Evolutionary conservation across 139 green algal genomes (phyloP).

Genomic region (Yamagishiella unicocca): DNA sequence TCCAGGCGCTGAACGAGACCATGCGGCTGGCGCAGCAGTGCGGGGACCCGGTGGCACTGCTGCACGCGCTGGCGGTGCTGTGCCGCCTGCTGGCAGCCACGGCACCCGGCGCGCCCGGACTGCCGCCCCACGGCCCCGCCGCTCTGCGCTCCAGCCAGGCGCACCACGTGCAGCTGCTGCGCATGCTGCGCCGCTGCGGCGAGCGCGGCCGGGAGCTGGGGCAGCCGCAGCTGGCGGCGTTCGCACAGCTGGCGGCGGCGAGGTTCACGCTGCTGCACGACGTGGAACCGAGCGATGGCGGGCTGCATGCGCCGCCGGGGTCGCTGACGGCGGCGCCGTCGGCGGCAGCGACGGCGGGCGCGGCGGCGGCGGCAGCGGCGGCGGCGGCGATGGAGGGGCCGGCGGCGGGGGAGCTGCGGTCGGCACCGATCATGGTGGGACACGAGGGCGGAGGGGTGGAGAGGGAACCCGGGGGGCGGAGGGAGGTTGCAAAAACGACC

Average conservation of each 20-base stretch:
- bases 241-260: slow-evolving; percentile 63
- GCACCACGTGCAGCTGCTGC: slow-evolving; percentile 70
- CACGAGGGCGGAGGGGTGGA: too few species aligned
- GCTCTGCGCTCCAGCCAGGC: slow-evolving; percentile 30
- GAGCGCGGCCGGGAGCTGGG: slow-evolving; percentile 62
- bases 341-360: neutral
- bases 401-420: slow-evolving; percentile 7
- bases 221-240: slow-evolving; percentile 70
- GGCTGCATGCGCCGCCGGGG: slow-evolving; percentile 37
- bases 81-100: slow-evolving; percentile 65
- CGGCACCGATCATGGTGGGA: slow-evolving; percentile 25
- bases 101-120: slow-evolving; percentile 48
- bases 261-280: slow-evolving; percentile 64
- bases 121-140: slow-evolving; percentile 38
- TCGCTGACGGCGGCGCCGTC: slow-evolving; percentile 18
- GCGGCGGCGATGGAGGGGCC: neutral
- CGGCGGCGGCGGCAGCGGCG: neutral
- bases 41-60: slow-evolving; percentile 59
- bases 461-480: too few species aligned
- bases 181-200: slow-evolving; percentile 64
- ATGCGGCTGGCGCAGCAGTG: slow-evolving; percentile 69
- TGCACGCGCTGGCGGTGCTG: slow-evolving; percentile 64
- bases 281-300: slow-evolving; percentile 42
- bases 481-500: too few species aligned
- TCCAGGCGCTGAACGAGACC: slow-evolving; percentile 71